Conservation (phyloP, 805 yeast species). For the Kodamaea lidongshanica region DNA sequence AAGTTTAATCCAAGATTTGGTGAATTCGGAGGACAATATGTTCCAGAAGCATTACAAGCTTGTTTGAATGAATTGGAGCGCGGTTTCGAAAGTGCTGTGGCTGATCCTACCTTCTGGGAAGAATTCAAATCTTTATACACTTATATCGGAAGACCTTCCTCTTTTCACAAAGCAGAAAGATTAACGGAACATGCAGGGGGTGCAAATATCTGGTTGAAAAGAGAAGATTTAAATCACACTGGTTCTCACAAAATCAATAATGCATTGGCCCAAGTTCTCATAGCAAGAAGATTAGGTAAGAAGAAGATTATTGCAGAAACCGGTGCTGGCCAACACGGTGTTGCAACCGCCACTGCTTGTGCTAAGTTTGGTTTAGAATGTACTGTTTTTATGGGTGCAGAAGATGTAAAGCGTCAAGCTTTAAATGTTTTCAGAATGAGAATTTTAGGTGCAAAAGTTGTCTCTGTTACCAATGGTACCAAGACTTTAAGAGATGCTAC, state of each 20-base stretch:
- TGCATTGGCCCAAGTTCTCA: constrained; percentile 73
- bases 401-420: constrained; percentile 98
- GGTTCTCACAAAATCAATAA: constrained; percentile 86
- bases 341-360: constrained; percentile 88
- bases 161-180: constrained; percentile 85
- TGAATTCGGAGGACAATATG: constrained; percentile 97
- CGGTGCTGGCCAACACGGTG: constrained; percentile 94
- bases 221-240: constrained; percentile 91
- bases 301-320: constrained; percentile 78
- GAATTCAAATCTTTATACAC: constrained; percentile 80
- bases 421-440: constrained; percentile 96
- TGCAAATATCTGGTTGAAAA: constrained; percentile 87
- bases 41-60: constrained; percentile 91
- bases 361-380: constrained; percentile 91
- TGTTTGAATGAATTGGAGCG: constrained; percentile 84
- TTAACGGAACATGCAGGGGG: constrained; percentile 89
- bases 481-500: constrained; percentile 96
- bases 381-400: constrained; percentile 98
- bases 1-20: constrained; percentile 79
- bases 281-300: constrained; percentile 77
- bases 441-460: constrained; percentile 91
- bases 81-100: constrained; percentile 81
- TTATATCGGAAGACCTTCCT: constrained; percentile 95
- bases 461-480: constrained; percentile 92
- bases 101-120: constrained; percentile 90